phyloP scores from a whole-genome alignment of 176 grass and related monocot species.

The Triticum turgidum region DNA sequence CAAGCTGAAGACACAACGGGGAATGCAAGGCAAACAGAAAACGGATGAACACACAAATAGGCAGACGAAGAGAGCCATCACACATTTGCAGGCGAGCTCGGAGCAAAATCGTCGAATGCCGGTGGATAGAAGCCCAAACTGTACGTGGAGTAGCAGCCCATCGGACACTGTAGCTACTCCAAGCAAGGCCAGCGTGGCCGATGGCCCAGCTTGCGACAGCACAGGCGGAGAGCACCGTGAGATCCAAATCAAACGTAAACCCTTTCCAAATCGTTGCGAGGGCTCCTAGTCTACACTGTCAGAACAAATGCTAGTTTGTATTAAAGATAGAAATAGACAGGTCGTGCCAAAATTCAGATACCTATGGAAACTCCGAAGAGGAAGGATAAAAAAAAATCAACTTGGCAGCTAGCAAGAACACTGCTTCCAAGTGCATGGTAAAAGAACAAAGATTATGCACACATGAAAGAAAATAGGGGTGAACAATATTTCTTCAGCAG shows the following conservation, averaged over 20 bases:
- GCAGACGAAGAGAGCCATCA: background rate
- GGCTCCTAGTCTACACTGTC: background rate
- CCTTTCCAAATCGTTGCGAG: background rate
- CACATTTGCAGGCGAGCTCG: background rate
- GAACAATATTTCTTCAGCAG: background rate
- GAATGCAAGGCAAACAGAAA: background rate
- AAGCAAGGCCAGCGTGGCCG: background rate
- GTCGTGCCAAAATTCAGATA: background rate
- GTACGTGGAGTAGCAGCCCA: background rate
- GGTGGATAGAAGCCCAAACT: background rate
- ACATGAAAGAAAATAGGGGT: background rate
- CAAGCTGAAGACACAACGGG: background rate
- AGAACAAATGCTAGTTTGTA: background rate
- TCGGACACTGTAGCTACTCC: background rate
- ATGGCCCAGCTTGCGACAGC: background rate
- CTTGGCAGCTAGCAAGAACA: background rate
- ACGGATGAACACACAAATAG: background rate
- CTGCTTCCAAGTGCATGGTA: background rate
- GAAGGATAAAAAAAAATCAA: background rate
- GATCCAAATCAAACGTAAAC: background rate
- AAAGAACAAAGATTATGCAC: background rate
- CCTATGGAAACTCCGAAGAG: background rate
- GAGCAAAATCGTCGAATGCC: background rate
- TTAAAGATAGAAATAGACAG: background rate
- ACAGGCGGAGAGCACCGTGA: background rate